Conservation (phyloP, 306 rosid species). For the Sechiopsis laciniata region DNA sequence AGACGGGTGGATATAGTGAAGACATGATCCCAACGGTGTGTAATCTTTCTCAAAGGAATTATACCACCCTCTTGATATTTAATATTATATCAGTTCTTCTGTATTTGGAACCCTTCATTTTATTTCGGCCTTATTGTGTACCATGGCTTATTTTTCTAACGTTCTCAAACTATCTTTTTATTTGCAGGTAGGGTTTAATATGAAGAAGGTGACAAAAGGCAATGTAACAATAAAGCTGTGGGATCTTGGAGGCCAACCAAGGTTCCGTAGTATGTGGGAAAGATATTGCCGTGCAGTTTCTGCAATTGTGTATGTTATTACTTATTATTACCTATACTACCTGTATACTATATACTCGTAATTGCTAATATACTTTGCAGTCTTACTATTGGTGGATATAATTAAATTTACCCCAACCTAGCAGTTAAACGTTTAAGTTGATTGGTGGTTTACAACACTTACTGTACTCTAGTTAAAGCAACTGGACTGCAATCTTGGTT, state of each 20-base stretch:
- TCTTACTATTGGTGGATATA: no score
- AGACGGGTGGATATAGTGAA: conserved; percentile 68
- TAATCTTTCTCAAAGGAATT: conserved; percentile 18
- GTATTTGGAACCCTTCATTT: not conserved
- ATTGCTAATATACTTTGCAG: no score
- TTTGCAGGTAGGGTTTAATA: conserved; percentile 66
- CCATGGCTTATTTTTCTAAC: not conserved
- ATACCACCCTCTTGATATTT: not conserved
- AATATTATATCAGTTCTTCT: not conserved
- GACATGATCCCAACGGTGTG: conserved; percentile 77
- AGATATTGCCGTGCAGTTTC: conserved; percentile 71
- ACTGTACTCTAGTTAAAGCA: no score
- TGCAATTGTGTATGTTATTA: conserved; percentile 39
- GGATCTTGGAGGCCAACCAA: conserved; percentile 75
- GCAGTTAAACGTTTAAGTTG: no score
- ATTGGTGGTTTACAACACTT: no score
- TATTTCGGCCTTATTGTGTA: not conserved
- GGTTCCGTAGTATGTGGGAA: conserved; percentile 76
- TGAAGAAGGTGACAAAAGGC: conserved; percentile 67
- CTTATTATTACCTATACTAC: no score
- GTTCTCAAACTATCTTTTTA: conserved; percentile 3
- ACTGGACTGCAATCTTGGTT: not conserved
- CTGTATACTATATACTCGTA: no score
- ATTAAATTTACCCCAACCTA: no score
- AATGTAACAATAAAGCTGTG: conserved; percentile 59